Evolutionary conservation across 257 asterid genomes (phyloP), one percentile per base, ranked within the genome.

Genomic region (Cordia subcordata): DNA sequence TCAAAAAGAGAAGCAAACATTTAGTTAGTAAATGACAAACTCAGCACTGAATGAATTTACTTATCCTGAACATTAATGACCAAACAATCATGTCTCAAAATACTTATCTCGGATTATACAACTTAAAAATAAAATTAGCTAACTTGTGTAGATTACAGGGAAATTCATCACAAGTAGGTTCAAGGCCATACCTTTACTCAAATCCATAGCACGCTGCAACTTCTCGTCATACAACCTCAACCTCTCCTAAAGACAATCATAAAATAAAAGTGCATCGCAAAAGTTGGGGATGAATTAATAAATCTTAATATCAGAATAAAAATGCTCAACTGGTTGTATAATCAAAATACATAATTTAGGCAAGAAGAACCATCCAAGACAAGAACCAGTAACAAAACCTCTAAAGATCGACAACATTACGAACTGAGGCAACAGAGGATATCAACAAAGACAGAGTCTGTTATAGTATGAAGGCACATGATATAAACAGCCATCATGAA

Each of bases 221-320:
- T 88, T 93, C 73, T 88, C 95, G 73, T 88, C 75, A 66, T 82
- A 89, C 82, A 93, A 63, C 70, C 70, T 79, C 79, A 88, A 69
- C 57, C 99, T 81, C 74, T 93, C 99, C 99, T 88, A 69, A 61
- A 71, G 32, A 52, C 52, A 77, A 55, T 58, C 21, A 61, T 50
- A 39, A 56, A 38, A 47, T 54, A 33, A 52, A 23, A 57, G 1
- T 40, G 12, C 1, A 44, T 52, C n/a, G 58, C 46, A 16, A 16
- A 40, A 54, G 37, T 27, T 50, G 63, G 55, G 57, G 33, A 33
- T 13, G 35, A 53, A 12, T 15, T 5, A 6, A 21, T 37, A 6
- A 4, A 42, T 42, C 47, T 42, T 42, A 14, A 42, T 42, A 14
- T 42, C 10, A 2, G 47, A 42, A 3, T 3, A 11, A 42, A 42